Evolutionary conservation across 2,329 filamentous ascomycete genomes (phyloP).

Genomic region (Pleomassaria siparia): DNA sequence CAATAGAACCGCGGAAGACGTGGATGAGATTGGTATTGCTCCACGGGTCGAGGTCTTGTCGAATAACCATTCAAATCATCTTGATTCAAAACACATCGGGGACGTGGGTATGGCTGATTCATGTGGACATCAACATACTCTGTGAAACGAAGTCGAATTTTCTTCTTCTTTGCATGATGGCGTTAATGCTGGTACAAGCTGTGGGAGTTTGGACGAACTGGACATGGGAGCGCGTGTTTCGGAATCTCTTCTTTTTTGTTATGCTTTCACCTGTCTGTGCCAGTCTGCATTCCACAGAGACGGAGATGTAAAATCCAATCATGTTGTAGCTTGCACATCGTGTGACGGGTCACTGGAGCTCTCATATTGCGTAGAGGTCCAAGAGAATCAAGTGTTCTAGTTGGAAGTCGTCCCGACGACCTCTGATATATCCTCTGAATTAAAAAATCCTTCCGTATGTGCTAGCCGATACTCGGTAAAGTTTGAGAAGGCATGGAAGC

Average conservation of each 20-base stretch:
- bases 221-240: background rate
- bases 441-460: too few species aligned
- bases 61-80: conserved; percentile 15
- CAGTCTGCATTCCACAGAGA: too few species aligned
- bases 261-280: background rate
- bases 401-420: too few species aligned
- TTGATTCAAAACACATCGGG: conserved; percentile 39
- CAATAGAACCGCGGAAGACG: conserved; percentile 12
- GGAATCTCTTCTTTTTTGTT: background rate
- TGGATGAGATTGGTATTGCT: conserved; percentile 30
- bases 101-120: conserved; percentile 33
- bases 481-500: too few species aligned
- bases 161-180: conserved; percentile 2
- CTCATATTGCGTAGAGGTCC: too few species aligned
- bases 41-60: conserved; percentile 25
- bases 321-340: too few species aligned
- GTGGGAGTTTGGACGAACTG: background rate
- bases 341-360: too few species aligned
- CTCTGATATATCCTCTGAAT: too few species aligned
- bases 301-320: too few species aligned
- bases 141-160: conserved; percentile 17
- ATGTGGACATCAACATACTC: conserved; percentile 29
- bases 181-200: background rate
- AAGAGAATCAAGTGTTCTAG: too few species aligned
- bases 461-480: too few species aligned